These are phyloP conservation scores for Lentithecium fluviatile DNA, from an alignment of 495 filamentous ascomycete genomes.

Conservation along the genomic window DNA sequence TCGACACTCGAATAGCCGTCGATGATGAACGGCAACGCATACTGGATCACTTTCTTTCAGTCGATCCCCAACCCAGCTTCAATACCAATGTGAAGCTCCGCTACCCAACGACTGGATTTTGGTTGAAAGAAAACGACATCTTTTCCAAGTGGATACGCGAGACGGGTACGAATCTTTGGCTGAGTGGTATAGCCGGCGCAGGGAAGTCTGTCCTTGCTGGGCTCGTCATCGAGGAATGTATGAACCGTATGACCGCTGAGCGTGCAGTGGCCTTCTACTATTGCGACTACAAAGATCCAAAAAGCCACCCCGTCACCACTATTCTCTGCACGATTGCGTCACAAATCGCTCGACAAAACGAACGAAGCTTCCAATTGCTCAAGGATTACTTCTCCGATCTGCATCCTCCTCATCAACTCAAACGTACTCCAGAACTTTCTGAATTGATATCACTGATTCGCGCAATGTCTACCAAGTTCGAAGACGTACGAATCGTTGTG, in stretches of 20 bases:
- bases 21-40: constrained; percentile 32
- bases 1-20: not conserved
- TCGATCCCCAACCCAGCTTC: constrained; percentile 36
- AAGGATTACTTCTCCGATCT: constrained; percentile 27
- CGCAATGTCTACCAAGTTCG: constrained; percentile 31
- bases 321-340: constrained; percentile 42
- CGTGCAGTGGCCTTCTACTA: constrained; percentile 45
- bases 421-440: not conserved
- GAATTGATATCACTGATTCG: constrained; percentile 22
- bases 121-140: constrained; percentile 37
- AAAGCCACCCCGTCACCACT: constrained; percentile 34
- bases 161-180: constrained; percentile 39
- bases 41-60: constrained; percentile 36
- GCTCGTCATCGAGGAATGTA: constrained; percentile 31
- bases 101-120: constrained; percentile 42
- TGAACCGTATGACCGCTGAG: not conserved
- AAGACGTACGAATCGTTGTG: constrained; percentile 35
- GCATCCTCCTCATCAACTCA: constrained; percentile 2
- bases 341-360: constrained; percentile 43
- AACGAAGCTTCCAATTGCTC: constrained; percentile 38
- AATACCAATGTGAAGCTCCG: constrained; percentile 39
- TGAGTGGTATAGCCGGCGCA: constrained; percentile 46
- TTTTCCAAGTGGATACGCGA: constrained; percentile 23
- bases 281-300: constrained; percentile 44
- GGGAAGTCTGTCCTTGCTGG: constrained; percentile 47